Evolutionary conservation across 805 yeast species (phyloP).

Genomic region (Torulaspora franciscae): DNA sequence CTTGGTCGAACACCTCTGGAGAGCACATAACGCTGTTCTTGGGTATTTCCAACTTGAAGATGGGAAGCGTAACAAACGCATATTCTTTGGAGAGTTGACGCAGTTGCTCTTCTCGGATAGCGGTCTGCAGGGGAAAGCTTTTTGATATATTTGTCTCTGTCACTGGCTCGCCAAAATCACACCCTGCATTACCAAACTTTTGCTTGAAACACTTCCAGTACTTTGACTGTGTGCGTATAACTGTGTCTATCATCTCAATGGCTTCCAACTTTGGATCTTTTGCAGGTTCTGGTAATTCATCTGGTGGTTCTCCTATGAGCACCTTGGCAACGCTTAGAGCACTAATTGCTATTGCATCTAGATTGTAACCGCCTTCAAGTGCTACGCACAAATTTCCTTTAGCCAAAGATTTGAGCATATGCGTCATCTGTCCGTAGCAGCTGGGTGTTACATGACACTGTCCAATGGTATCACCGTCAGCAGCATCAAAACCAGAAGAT

Average conservation of each 20-base stretch:
- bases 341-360: conserved; percentile 83
- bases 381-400: conserved; percentile 84
- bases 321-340: conserved; percentile 91
- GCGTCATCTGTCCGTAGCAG: conserved; percentile 96
- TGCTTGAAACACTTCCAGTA: conserved; percentile 77
- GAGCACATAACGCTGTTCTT: conserved; percentile 46
- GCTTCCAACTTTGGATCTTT: conserved; percentile 68
- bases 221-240: conserved; percentile 69
- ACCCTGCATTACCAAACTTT: conserved; percentile 52
- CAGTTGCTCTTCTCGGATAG: conserved; percentile 70
- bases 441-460: conserved; percentile 94
- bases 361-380: conserved; percentile 93
- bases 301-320: conserved; percentile 93
- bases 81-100: conserved; percentile 48
- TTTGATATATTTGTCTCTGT: conserved; percentile 35
- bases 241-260: conserved; percentile 74
- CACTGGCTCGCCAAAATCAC: conserved; percentile 36
- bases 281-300: conserved; percentile 49
- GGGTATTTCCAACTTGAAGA: conserved; percentile 40
- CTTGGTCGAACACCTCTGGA: conserved; percentile 60
- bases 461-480: conserved; percentile 96
- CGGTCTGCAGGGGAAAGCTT: conserved; percentile 57
- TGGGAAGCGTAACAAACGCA: conserved; percentile 64
- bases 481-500: conserved; percentile 97
- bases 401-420: conserved; percentile 79